phyloP scores from a whole-genome alignment of 2,329 filamentous ascomycete species.

The Nakataea oryzae region DNA sequence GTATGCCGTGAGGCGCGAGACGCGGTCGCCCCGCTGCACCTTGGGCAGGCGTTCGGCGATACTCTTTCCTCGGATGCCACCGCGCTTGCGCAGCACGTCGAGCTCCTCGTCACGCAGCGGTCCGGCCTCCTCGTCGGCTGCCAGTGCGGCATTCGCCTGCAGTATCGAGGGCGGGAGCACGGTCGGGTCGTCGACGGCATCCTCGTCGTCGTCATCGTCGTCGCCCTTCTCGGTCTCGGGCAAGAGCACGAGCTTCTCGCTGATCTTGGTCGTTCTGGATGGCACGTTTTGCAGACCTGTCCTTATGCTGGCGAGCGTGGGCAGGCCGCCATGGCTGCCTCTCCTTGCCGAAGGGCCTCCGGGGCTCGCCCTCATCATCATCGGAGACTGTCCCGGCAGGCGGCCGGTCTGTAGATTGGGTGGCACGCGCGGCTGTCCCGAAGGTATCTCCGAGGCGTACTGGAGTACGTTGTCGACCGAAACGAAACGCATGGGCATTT shows the following conservation, averaged over 20 bases:
- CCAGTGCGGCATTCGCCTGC: constrained; percentile 44
- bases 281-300: constrained; percentile 53
- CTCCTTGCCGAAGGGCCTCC: not conserved
- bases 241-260: constrained; percentile 90
- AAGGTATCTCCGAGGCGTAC: constrained; percentile 89
- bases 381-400: constrained; percentile 23
- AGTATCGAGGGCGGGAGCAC: constrained; percentile 30
- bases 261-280: constrained; percentile 83
- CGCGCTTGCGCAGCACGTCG: constrained; percentile 51
- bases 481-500: constrained; percentile 61
- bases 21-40: constrained; percentile 71
- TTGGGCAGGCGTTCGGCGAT: constrained; percentile 93
- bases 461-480: constrained; percentile 91
- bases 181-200: constrained; percentile 45
- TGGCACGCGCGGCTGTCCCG: constrained; percentile 74
- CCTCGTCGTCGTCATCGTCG: constrained; percentile 44
- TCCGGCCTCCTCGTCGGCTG: constrained; percentile 45
- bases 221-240: constrained; percentile 65
- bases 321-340: constrained; percentile 13
- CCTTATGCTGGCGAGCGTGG: constrained; percentile 19
- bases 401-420: constrained; percentile 40
- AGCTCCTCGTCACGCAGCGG: constrained; percentile 60
- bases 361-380: not conserved
- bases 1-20: constrained; percentile 87
- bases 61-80: constrained; percentile 63